These are phyloP conservation scores for Colletotrichum phormii DNA, from an alignment of 2,329 filamentous ascomycete species.

Conservation along the genomic window DNA sequence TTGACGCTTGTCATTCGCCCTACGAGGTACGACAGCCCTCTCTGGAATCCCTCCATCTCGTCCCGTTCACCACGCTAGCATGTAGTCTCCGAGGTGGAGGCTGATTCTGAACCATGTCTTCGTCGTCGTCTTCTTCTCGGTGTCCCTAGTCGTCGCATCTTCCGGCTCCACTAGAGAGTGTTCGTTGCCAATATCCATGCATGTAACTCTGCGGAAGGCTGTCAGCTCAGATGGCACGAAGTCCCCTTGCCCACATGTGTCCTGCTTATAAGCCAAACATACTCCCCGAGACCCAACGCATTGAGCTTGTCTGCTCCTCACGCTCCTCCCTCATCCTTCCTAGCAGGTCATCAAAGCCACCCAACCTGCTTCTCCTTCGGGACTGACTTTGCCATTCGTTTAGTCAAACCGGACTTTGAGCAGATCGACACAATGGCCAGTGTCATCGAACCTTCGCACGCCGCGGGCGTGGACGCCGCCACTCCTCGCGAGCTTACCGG, in stretches of 20 bases:
- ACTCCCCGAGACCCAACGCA: neutral
- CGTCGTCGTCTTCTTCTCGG: conserved; percentile 15
- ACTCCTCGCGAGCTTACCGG: neutral
- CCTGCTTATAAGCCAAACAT: conserved; percentile 25
- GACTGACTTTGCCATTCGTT: conserved; percentile 23
- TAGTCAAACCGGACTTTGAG: conserved; percentile 12
- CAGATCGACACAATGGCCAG: conserved; percentile 26
- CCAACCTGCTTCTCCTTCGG: neutral
- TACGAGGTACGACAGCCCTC: conserved; percentile 8
- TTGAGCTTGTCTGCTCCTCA: conserved; percentile 9
- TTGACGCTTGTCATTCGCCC: conserved; percentile 21
- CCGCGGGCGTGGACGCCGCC: conserved; percentile 2
- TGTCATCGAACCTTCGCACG: conserved; percentile 16
- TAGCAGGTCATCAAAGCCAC: neutral
- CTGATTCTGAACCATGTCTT: conserved; percentile 23
- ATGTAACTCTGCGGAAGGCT: neutral
- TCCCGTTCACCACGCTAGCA: conserved; percentile 3
- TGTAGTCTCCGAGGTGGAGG: conserved; percentile 30
- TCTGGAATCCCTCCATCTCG: neutral
- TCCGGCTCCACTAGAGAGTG: neutral
- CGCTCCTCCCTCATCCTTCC: conserved; percentile 12
- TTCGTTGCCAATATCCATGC: conserved; percentile 11
- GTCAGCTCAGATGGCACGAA: conserved; percentile 27
- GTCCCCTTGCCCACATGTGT: neutral
- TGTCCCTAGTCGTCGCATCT: conserved; percentile 35